Base-by-base conservation (phyloP, 2,329 filamentous ascomycete species). In the Mollisia scopiformis region DNA sequence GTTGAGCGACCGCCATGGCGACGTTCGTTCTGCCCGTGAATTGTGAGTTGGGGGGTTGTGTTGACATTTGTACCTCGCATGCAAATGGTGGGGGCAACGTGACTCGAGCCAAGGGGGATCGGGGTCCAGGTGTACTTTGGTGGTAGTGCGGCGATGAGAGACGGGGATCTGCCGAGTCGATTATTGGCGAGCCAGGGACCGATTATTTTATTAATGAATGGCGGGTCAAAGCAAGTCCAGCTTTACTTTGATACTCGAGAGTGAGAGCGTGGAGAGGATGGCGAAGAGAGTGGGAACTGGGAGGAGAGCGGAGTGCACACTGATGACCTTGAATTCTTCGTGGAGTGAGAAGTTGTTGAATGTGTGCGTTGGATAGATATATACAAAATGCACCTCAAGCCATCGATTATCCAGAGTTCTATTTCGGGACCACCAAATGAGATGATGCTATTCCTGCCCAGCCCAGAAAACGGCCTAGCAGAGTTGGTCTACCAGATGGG, bases 21-120 rank as follows among this genome's bases (percentile, higher is more conserved):
- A 71, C 68, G 69, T 73, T 72, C 58, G 72, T 61, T 71, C 68
- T 72, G 63, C 62, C 64, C 69, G 68, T 75, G 76, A 79, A 66
- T 43, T 71, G 69, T 73, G 82, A 77, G 78, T 84, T 83, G 83
- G 85, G 85, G 85, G 85, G 80, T 80, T 82, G 80, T 78, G 81
- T 82, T 81, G 85, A 84, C 86, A 88, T 89, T 88, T 73, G 71
- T 73, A 73, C 68, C 68, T 71, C 62, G 66, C 63, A 69, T 62
- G 67, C 62, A 63, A 67, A 66, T 68, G 66, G 67, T 68, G 70
- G 67, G 66, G 68, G 65, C 58, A 67, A 59, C 62, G 70, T 70
- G 69, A 68, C 67, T 68, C 62, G 65, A 63, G 61, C 60, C 59
- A 65, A 66, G 68, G 57, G n/a, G 65, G 65, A 66, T 35, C 64